Conservation (phyloP, 495 filamentous ascomycete species). For the Podospora anserina region DNA sequence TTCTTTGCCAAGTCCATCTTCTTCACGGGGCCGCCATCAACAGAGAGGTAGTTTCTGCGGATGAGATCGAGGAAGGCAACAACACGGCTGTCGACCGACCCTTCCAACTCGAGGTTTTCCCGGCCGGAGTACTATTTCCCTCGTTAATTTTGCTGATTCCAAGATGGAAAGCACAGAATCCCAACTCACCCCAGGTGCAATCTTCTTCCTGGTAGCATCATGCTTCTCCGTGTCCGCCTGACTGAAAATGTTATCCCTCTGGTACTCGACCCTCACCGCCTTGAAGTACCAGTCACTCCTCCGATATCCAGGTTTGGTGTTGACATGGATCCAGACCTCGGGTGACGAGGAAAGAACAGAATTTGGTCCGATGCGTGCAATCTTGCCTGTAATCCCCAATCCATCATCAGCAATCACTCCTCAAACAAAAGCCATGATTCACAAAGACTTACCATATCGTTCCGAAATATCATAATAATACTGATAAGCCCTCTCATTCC, state of each 20-base stretch:
- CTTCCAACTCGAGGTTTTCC: conserved; percentile 33
- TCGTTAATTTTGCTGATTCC: no score
- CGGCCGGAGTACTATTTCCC: conserved; percentile 28
- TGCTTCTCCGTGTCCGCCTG: conserved; percentile 33
- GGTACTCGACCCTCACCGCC: conserved; percentile 29
- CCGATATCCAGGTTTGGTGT: conserved; percentile 28
- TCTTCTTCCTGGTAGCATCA: conserved; percentile 31
- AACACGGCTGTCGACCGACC: conserved; percentile 43
- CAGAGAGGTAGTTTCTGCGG: conserved; percentile 43
- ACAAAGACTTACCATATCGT: conserved; percentile 21
- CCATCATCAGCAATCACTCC: background rate
- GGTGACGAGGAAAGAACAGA: conserved; percentile 29
- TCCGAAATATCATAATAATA: conserved; percentile 22
- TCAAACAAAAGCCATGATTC: background rate
- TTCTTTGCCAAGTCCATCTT: conserved; percentile 44
- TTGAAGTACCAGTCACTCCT: conserved; percentile 32
- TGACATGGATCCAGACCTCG: conserved; percentile 37
- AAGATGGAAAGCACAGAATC: background rate
- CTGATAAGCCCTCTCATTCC: conserved; percentile 18
- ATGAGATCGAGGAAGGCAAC: conserved; percentile 42
- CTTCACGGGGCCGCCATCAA: conserved; percentile 29
- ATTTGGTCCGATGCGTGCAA: conserved; percentile 37
- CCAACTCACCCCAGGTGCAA: conserved; percentile 38
- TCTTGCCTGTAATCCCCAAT: conserved; percentile 16
- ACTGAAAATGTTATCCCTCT: conserved; percentile 36